Evolutionary conservation across 257 asterid species (phyloP).

Genomic region (Ehretia macrophylla): DNA sequence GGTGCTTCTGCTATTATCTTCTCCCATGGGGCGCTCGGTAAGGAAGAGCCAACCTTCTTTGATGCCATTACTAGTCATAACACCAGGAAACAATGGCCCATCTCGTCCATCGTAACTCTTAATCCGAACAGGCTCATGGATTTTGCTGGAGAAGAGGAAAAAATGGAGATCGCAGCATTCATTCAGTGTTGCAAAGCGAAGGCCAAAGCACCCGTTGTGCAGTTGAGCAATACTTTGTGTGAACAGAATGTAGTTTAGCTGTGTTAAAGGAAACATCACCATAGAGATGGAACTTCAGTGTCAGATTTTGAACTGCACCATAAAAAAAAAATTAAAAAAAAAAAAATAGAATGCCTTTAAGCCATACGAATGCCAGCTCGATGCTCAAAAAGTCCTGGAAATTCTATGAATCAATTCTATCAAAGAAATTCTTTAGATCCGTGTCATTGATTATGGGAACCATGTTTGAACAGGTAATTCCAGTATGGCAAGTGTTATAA

Average conservation of each 20-base stretch:
- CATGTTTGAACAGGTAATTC: background rate
- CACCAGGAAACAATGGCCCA: constrained; percentile 78
- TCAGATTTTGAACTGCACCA: no score
- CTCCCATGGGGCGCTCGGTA: constrained; percentile 93
- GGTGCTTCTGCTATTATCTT: no score
- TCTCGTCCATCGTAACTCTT: constrained; percentile 86
- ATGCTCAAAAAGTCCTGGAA: background rate
- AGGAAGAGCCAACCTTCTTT: constrained; percentile 78
- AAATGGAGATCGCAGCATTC: constrained; percentile 50
- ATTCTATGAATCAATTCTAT: background rate
- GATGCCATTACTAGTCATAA: constrained; percentile 76
- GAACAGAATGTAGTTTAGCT: no score
- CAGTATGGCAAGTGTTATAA: background rate
- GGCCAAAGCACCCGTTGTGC: constrained; percentile 74
- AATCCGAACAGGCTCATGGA: constrained; percentile 90
- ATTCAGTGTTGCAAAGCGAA: constrained; percentile 74
- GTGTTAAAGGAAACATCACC: background rate
- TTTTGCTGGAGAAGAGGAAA: constrained; percentile 79
- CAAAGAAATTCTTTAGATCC: background rate
- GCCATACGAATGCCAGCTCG: background rate
- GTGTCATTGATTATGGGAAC: background rate
- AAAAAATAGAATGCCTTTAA: background rate
- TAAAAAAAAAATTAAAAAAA: no score
- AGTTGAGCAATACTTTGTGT: no score
- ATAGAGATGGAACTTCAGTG: background rate